Evolutionary conservation across 202 grass and related monocot genomes (phyloP).

Genomic region (Carex sylvatica): DNA sequence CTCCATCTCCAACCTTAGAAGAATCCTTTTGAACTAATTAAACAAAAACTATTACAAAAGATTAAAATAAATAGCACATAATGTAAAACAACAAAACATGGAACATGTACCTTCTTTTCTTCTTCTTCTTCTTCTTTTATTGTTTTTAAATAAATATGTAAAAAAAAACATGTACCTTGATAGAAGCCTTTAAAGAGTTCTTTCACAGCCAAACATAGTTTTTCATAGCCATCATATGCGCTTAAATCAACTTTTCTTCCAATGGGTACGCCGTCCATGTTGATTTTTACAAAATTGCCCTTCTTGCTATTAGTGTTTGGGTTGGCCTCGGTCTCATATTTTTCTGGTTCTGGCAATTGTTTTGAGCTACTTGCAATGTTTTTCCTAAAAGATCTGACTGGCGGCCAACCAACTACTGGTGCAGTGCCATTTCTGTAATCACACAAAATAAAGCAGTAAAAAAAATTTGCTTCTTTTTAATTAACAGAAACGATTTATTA

Average conservation of each 20-base stretch:
- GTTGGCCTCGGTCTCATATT: slow-evolving; percentile 33
- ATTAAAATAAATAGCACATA: slow-evolving; percentile 13
- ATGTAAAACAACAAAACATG: background rate
- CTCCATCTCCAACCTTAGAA: slow-evolving; percentile 23
- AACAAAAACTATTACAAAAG: slow-evolving; percentile 19
- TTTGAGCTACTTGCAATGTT: slow-evolving; percentile 66
- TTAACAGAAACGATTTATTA: background rate
- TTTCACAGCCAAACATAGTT: slow-evolving; percentile 58
- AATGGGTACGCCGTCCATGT: slow-evolving; percentile 97
- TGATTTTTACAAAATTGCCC: slow-evolving; percentile 70
- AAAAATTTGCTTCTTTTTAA: too few species aligned
- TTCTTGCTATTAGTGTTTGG: slow-evolving; percentile 45
- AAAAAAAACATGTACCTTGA: slow-evolving; percentile 45
- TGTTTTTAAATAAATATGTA: too few species aligned
- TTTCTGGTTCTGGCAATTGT: slow-evolving; percentile 40
- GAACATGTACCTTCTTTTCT: background rate
- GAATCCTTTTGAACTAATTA: slow-evolving; percentile 65
- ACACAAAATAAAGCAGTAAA: too few species aligned
- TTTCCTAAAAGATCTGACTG: slow-evolving; percentile 78
- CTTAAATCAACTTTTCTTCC: slow-evolving; percentile 88
- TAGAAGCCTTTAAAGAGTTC: slow-evolving; percentile 81
- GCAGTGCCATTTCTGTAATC: slow-evolving; percentile 42
- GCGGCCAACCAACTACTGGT: slow-evolving; percentile 93
- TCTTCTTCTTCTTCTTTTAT: too few species aligned
- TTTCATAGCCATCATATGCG: slow-evolving; percentile 63